phyloP scores from a whole-genome alignment of 176 grass and related monocot species.

The Musa acuminata region DNA sequence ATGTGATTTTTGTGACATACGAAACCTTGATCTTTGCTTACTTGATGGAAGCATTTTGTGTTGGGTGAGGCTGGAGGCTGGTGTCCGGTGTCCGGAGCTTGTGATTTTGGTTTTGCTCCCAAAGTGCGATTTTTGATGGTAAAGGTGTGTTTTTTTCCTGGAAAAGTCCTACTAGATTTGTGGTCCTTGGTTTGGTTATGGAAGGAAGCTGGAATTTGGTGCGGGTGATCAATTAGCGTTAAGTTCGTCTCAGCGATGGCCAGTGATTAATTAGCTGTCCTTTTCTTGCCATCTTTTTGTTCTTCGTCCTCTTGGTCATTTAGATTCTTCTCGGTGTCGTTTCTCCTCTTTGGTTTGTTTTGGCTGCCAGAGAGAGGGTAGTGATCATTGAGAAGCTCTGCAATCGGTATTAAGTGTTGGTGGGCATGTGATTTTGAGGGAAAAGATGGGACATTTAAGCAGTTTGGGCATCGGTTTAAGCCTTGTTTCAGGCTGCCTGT shows the following conservation, averaged over 20 bases:
- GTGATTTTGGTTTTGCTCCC: not conserved
- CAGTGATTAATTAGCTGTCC: not conserved
- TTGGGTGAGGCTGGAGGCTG: not conserved
- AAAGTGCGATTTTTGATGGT: not conserved
- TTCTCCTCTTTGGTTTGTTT: not conserved
- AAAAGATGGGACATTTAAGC: not conserved
- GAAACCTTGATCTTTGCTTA: not conserved
- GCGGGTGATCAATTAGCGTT: not conserved
- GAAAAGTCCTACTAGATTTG: not conserved
- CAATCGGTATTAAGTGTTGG: not conserved
- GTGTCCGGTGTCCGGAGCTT: not conserved
- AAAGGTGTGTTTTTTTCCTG: not conserved
- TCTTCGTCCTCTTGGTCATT: not conserved
- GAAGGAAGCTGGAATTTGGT: not conserved
- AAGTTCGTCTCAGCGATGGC: not conserved
- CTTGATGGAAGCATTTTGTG: not conserved
- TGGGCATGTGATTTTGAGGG: not conserved
- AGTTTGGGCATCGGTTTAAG: slow-evolving; percentile 8
- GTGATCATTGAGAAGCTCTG: too few relatives aligned
- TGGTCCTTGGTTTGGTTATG: slow-evolving; percentile 1
- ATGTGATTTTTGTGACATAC: not conserved
- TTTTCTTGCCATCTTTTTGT: not conserved
- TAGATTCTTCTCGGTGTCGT: not conserved
- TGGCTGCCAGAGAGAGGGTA: not conserved
- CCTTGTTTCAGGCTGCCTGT: slow-evolving; percentile 3